Conservation (phyloP, 331 rosid species). For the Malus hybrid region DNA sequence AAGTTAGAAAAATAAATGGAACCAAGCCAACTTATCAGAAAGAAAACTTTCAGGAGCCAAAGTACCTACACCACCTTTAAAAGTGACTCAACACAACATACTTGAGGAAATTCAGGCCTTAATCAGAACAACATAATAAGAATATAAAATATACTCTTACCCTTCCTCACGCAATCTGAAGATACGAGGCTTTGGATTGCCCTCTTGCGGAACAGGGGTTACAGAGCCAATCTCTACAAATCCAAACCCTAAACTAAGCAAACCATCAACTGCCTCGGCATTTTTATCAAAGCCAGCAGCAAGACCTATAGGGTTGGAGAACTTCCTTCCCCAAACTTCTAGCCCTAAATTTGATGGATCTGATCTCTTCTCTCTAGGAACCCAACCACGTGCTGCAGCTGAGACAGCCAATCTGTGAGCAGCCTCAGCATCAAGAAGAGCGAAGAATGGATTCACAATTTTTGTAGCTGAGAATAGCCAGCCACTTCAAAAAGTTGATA, state of each 20-base stretch:
- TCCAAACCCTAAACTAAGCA: constrained; percentile 88
- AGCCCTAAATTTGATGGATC: constrained; percentile 60
- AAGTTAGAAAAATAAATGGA: background rate
- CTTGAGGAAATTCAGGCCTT: background rate
- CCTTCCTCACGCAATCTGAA: constrained; percentile 73
- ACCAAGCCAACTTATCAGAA: background rate
- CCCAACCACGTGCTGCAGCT: constrained; percentile 98
- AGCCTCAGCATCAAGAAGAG: constrained; percentile 84
- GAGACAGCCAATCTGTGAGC: constrained; percentile 82
- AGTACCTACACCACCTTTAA: constrained; percentile 7
- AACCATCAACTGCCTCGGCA: constrained; percentile 92
- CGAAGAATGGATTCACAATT: constrained; percentile 86
- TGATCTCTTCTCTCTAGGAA: constrained; percentile 96
- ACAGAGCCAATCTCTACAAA: constrained; percentile 97
- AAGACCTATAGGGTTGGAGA: constrained; percentile 94
- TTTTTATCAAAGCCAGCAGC: constrained; percentile 99
- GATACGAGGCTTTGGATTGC: constrained; percentile 93
- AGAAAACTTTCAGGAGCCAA: background rate
- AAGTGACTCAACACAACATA: background rate
- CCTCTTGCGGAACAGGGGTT: constrained; percentile 92
- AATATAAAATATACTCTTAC: constrained; percentile 30
- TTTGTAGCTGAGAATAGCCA: constrained; percentile 96
- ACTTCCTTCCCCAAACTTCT: constrained; percentile 97
- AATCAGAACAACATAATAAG: background rate
- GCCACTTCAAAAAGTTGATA: constrained; percentile 55